Evolutionary conservation across 1,139 yeast genomes (phyloP).

Genomic region (Meyerozyma guilliermondii): DNA sequence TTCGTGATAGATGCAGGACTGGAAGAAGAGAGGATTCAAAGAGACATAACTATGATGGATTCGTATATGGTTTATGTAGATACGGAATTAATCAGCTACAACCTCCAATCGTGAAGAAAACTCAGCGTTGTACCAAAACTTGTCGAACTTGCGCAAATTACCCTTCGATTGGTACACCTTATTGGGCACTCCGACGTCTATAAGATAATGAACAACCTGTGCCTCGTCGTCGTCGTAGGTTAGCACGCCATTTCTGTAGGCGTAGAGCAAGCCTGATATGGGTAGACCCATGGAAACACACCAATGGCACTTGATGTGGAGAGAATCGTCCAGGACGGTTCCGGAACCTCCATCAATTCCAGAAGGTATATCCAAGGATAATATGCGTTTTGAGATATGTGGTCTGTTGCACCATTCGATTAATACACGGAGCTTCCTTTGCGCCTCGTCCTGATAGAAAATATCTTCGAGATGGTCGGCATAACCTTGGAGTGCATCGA

Average conservation of each 20-base stretch:
- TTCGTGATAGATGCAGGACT: not conserved
- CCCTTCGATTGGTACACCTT: conserved; percentile 36
- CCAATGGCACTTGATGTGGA: conserved; percentile 39
- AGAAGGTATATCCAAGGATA: conserved; percentile 78
- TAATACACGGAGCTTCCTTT: conserved; percentile 35
- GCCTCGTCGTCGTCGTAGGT: conserved; percentile 25
- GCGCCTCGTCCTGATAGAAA: conserved; percentile 35
- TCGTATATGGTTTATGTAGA: not conserved
- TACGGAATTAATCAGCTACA: not conserved
- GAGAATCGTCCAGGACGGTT: conserved; percentile 27
- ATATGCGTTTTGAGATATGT: conserved; percentile 40
- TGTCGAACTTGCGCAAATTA: conserved; percentile 41
- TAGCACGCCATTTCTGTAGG: conserved; percentile 45
- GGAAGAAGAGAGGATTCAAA: too few relatives aligned
- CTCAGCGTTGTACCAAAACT: conserved; percentile 40
- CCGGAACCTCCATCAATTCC: conserved; percentile 89
- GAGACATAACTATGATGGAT: not conserved
- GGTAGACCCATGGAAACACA: conserved; percentile 76
- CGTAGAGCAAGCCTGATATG: conserved; percentile 57
- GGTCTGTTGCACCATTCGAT: conserved; percentile 67
- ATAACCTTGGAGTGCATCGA: conserved; percentile 82
- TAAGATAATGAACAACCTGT: conserved; percentile 51
- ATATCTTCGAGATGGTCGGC: conserved; percentile 60
- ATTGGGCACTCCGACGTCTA: conserved; percentile 74
- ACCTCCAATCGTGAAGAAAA: conserved; percentile 4